These are phyloP conservation scores for Monosporozyma aerobia DNA, from an alignment of 805 yeast genomes.

Conservation along the genomic window DNA sequence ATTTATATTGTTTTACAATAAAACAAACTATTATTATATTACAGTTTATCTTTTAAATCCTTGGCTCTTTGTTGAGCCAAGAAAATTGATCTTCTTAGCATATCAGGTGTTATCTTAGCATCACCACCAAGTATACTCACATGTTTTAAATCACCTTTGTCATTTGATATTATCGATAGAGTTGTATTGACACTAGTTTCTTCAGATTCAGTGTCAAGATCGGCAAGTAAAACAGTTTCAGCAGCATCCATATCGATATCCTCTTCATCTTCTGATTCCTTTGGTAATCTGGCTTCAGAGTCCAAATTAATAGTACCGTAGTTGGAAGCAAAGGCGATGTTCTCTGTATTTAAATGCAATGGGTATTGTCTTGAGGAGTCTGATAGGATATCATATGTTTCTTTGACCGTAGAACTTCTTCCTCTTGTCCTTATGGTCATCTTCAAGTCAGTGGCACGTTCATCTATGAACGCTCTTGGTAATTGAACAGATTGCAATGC, in stretches of 20 bases:
- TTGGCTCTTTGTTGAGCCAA: slow-evolving; percentile 41
- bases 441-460: slow-evolving; percentile 43
- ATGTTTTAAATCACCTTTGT: slow-evolving; percentile 31
- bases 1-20: background rate
- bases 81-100: slow-evolving; percentile 38
- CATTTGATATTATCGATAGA: slow-evolving; percentile 33
- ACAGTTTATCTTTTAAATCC: slow-evolving; percentile 18
- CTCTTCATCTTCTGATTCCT: slow-evolving; percentile 14
- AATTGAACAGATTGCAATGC: slow-evolving; percentile 53
- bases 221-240: slow-evolving; percentile 47
- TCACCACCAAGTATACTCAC: slow-evolving; percentile 44
- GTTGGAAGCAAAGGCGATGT: slow-evolving; percentile 38
- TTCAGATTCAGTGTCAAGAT: slow-evolving; percentile 79
- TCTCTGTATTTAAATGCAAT: slow-evolving; percentile 33
- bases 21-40: background rate
- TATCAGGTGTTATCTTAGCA: slow-evolving; percentile 37
- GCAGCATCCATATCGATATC: slow-evolving; percentile 25
- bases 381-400: slow-evolving; percentile 46
- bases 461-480: slow-evolving; percentile 64
- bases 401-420: slow-evolving; percentile 38
- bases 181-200: slow-evolving; percentile 51
- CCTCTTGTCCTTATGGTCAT: slow-evolving; percentile 46
- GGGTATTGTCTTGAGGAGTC: slow-evolving; percentile 36
- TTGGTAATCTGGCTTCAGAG: slow-evolving; percentile 26
- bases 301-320: slow-evolving; percentile 50